Evolutionary conservation across 768 basidiomycete species (phyloP), one percentile per base, ranked within the genome.

Genomic region (Pseudohyphozyma bogoriensis): DNA sequence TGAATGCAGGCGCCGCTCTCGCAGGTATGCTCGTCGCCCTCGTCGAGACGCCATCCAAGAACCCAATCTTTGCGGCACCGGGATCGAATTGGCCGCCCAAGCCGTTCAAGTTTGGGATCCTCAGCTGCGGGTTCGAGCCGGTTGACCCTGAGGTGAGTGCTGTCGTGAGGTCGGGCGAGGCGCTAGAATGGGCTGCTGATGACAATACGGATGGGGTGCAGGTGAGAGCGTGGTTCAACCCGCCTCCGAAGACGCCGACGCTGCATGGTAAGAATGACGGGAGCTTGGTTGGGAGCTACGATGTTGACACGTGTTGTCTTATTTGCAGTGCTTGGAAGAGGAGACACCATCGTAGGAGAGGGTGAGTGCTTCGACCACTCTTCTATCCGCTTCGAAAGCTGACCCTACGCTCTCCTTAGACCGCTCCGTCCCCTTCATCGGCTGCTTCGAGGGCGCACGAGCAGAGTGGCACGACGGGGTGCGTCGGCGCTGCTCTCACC

Each of bases 401-500:
- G 20, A 42, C 16, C 2, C 3, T 11, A 10, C 29, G 15, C 5
- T 20, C n/a, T 71, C 79, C 15, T 79, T 81, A 70, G 86, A 87
- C 69, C 80, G 87, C 35, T 81, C 86, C 0, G 77, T 77, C 60
- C 70, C 72, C 20, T 74, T 89, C 8, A 72, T 86, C 20, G 76
- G 78, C 10, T 73, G 80, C 13, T 84, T 85, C 32, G 68, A 71
- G 2, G 79, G 79, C 49, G 77, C 78, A 33, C 79, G 87, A 15
- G 79, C 90, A 12, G 87, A 87, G 70, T 79, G 78, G 65, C 89
- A 91, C 59, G 81, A 82, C 29, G 89, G 89, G 89, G 89, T 88
- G 58, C 33, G 83, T 44, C 55, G 51, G 45, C 18, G 39, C 39
- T 20, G 31, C 11, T 33, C 31, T 35, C 42, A 20, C 18, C 32